Base-by-base conservation (phyloP, 2,329 filamentous ascomycete genomes). In the Scedosporium boydii region DNA sequence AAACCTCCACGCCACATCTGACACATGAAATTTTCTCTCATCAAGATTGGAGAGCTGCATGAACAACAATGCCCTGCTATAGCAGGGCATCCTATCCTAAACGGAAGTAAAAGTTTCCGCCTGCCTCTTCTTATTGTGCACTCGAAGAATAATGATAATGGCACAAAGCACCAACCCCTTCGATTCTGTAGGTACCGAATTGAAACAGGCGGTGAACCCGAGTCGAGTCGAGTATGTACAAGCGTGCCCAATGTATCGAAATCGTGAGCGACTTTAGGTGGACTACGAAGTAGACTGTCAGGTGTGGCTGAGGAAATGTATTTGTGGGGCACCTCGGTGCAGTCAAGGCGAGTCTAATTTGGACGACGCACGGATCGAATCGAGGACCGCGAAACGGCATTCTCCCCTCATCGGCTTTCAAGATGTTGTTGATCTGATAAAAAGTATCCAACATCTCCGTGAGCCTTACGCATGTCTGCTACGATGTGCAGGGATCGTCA, bases 1-100 rank as follows among this genome's bases (percentile, higher is more conserved):
- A 48, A 48, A 48, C 10, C 6, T 18, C 44, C 44, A n/a, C 18
- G 44, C 44, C 44, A 48, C 44, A 57, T 3, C 10, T 57, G 29
- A 57, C 53, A 57, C n/a, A 57, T 27, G 29, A n/a, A 34, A 27
- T 42, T 26, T 34, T 57, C 53, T 56, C 53, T 56, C 6, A 4
- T 23, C 23, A 5, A 27, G 29, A 34, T 57, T 34, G 23, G 53
- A 57, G 44, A 48, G 21, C 16, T 21, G 51, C 51, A 55, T 55
- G 23, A 55, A 27, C 51, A 55, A 55, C 51, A 56, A 61, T 56
- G 10, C 3, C 14, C 60, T 26, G 44, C 18, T 44, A 61, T 56
- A 56, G 38, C 46, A 61, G 38, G 46, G 60, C 48, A 51, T 61
- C 60, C 55, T 57, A 56, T 56, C 55, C 42, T 57, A 29, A 61